These are phyloP conservation scores for Nigrograna mackinnonii DNA, from an alignment of 2,329 filamentous ascomycete species.

Conservation along the genomic window DNA sequence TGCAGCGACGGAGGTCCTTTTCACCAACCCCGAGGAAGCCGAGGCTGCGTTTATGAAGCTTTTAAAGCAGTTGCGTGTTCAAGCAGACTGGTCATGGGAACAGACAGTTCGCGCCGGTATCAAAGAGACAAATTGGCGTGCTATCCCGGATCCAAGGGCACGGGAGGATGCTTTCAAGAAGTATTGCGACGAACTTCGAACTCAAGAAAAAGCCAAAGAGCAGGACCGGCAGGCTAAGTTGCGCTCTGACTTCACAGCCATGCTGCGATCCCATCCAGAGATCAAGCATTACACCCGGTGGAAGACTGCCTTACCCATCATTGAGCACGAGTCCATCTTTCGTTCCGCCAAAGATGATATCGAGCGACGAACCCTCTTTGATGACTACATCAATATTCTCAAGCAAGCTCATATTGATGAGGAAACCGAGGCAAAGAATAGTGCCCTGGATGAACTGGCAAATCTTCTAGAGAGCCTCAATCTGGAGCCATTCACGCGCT, in stretches of 20 bases:
- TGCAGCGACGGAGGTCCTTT: constrained; percentile 58
- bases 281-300: constrained; percentile 97
- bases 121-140: constrained; percentile 89
- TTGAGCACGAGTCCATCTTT: constrained; percentile 95
- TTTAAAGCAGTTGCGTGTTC: constrained; percentile 80
- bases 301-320: constrained; percentile 93
- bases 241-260: constrained; percentile 89
- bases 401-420: constrained; percentile 79
- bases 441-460: constrained; percentile 82
- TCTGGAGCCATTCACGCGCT: constrained; percentile 90
- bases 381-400: constrained; percentile 87
- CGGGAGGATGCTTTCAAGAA: constrained; percentile 92
- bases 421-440: constrained; percentile 72
- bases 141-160: constrained; percentile 90
- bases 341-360: constrained; percentile 85
- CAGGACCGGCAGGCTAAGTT: constrained; percentile 92
- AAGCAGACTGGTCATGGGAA: constrained; percentile 92
- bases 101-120: constrained; percentile 84
- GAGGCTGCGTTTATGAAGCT: constrained; percentile 93
- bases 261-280: constrained; percentile 95
- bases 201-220: constrained; percentile 91
- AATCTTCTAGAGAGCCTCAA: constrained; percentile 78
- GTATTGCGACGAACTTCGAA: constrained; percentile 85
- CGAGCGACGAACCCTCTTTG: constrained; percentile 87
- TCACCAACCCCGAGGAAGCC: constrained; percentile 72